phyloP scores from a whole-genome alignment of 148 eudicot species.

The Beta vulgaris region DNA sequence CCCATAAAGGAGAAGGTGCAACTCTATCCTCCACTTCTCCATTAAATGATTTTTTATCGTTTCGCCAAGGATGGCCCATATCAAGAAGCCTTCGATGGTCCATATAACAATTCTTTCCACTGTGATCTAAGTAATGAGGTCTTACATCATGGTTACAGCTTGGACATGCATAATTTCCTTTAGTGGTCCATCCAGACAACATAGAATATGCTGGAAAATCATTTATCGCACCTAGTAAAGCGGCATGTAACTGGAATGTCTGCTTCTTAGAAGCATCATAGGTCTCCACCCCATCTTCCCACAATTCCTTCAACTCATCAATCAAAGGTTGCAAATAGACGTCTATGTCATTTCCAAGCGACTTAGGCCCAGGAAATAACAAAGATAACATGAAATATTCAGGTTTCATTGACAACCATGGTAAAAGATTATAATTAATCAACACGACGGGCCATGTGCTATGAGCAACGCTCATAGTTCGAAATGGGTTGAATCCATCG shows the following conservation, averaged over 20 bases:
- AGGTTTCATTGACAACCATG: not conserved
- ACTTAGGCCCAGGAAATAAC: not conserved
- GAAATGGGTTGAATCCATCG: not conserved
- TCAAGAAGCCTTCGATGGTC: not conserved
- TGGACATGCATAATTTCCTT: slow-evolving; percentile 8
- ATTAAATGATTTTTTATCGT: not conserved
- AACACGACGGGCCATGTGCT: not conserved
- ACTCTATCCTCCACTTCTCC: not conserved
- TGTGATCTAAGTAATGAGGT: not conserved
- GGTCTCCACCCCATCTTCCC: too few species aligned
- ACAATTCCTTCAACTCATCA: too few species aligned
- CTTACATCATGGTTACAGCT: not conserved
- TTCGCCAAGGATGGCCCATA: not conserved
- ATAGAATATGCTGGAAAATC: slow-evolving; percentile 11
- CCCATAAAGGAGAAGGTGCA: not conserved
- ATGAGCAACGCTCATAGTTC: not conserved
- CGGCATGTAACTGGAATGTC: not conserved
- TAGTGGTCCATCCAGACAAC: not conserved
- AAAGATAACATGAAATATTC: not conserved
- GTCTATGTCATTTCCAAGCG: too few species aligned
- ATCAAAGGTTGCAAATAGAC: too few species aligned
- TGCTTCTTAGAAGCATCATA: not conserved
- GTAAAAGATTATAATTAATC: not conserved
- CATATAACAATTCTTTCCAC: not conserved
- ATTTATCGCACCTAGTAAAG: not conserved